Percentiles rank a stretch among this genome's conserved stretches.
Conservation (phyloP, 768 basidiomycete species). For the Serendipita sp. region DNA sequence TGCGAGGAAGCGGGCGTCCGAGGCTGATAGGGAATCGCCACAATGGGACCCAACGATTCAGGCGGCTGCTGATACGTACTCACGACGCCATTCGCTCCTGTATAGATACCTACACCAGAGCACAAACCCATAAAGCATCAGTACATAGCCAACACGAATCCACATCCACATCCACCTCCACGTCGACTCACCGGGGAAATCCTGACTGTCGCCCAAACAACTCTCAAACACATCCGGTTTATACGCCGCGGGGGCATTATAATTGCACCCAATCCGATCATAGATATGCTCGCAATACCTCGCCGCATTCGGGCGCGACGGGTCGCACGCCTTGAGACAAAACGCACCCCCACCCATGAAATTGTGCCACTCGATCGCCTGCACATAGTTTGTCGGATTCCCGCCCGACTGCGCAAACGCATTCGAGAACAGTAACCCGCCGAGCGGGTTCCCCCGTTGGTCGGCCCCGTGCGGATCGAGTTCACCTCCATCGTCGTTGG, state of each 20-base stretch:
- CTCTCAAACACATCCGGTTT: conserved; percentile 42
- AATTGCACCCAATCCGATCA: conserved; percentile 59
- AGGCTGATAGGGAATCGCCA: conserved; percentile 17
- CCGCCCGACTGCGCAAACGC: conserved; percentile 22
- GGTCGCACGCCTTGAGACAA: conserved; percentile 64
- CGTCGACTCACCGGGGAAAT: conserved; percentile 31
- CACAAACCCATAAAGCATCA: no score
- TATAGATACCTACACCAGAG: conserved; percentile 23
- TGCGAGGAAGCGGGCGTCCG: conserved; percentile 17
- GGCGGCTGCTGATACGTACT: conserved; percentile 15
- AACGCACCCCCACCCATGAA: conserved; percentile 54
- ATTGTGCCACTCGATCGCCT: conserved; percentile 54
- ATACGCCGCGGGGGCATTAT: conserved; percentile 56
- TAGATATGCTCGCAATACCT: conserved; percentile 19
- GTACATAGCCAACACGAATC: no score
- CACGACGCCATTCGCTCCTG: conserved; percentile 21
- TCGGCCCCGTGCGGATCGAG: conserved; percentile 67
- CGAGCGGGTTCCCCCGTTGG: conserved; percentile 69
- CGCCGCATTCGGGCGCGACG: conserved; percentile 31
- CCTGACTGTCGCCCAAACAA: conserved; percentile 51
- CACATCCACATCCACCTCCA: no score
- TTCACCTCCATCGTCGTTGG: conserved; percentile 55
- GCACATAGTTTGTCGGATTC: conserved; percentile 20
- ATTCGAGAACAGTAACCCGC: conserved; percentile 52
- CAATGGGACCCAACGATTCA: conserved; percentile 12